Evolutionary conservation across 352 stramenopile species (phyloP).

Genomic region (Saprolegnia diclina): DNA sequence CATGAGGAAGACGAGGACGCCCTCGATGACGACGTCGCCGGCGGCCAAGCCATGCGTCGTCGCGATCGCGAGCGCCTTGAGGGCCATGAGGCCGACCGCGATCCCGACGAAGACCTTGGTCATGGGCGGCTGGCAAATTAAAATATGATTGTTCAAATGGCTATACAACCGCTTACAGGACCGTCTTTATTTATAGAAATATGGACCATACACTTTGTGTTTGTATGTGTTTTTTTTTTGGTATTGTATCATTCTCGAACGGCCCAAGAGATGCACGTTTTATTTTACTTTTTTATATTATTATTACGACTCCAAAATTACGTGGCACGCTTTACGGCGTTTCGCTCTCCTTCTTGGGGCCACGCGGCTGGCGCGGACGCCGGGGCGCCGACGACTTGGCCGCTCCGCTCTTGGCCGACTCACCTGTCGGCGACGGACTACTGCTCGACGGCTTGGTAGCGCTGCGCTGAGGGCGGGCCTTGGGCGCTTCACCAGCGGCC

Average conservation of each 20-base stretch:
- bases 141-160: not conserved
- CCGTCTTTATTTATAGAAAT: not conserved
- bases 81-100: constrained; percentile 54
- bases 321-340: not conserved
- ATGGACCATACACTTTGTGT: not conserved
- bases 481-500: constrained; percentile 13
- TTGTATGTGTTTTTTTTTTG: not conserved
- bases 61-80: constrained; percentile 45
- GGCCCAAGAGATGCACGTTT: not conserved
- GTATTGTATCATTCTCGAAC: not conserved
- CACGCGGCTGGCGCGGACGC: not conserved
- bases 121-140: constrained; percentile 1
- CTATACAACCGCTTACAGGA: not conserved
- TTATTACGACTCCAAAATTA: constrained; percentile 6
- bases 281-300: not conserved
- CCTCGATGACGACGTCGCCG: constrained; percentile 50
- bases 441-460: not conserved
- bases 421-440: not conserved
- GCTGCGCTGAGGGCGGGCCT: constrained; percentile 22
- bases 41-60: constrained; percentile 37
- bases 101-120: constrained; percentile 33
- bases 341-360: constrained; percentile 12
- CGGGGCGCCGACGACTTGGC: not conserved
- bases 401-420: not conserved
- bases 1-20: constrained; percentile 46